These are phyloP conservation scores for Saccharum officinarum DNA, from an alignment of 176 grass and related monocot species.

Conservation along the genomic window DNA sequence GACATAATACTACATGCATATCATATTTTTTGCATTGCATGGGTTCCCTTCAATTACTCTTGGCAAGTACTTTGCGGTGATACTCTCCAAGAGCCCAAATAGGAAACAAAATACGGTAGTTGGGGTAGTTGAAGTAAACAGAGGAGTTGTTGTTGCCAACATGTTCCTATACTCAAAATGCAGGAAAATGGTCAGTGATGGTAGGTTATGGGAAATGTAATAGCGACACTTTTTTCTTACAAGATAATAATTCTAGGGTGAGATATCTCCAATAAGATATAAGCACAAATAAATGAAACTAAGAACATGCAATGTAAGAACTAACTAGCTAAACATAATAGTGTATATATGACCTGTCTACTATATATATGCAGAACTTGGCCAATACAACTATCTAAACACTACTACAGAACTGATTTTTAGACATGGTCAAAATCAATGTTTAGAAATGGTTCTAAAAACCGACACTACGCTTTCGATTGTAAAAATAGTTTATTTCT, in stretches of 20 bases:
- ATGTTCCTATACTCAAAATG: background rate
- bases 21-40: background rate
- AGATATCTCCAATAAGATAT: background rate
- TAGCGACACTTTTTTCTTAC: background rate
- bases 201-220: background rate
- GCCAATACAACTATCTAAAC: background rate
- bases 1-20: background rate
- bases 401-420: too few relatives aligned
- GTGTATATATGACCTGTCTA: background rate
- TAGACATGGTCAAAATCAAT: too few relatives aligned
- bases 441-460: too few relatives aligned
- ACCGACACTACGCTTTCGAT: too few relatives aligned
- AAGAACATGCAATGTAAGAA: background rate
- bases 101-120: background rate
- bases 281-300: background rate
- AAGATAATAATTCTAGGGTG: background rate
- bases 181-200: background rate
- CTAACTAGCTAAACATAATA: background rate
- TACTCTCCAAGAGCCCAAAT: background rate
- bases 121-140: conserved; percentile 11
- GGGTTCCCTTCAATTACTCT: background rate
- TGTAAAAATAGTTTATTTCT: too few relatives aligned
- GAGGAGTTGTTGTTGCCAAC: conserved; percentile 1
- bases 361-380: background rate
- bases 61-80: background rate